Evolutionary conservation across 2,329 filamentous ascomycete species (phyloP).

Genomic region (Pseudogymnoascus sp.): DNA sequence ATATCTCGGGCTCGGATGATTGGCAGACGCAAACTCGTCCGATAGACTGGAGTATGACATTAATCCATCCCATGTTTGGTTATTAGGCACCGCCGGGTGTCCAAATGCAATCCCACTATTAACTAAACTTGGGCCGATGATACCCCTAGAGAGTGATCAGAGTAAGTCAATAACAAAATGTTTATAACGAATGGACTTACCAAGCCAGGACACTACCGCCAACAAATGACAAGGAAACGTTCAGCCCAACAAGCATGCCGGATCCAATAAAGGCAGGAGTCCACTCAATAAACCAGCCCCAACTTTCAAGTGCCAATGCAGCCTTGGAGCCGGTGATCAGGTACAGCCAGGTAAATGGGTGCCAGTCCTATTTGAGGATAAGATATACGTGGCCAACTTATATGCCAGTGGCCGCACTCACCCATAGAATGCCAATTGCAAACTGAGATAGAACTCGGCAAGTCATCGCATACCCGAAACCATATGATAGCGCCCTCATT

Average conservation of each 20-base stretch:
- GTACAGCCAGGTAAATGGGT: conserved; percentile 25
- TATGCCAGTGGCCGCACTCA: conserved; percentile 12
- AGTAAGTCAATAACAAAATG: too few relatives aligned
- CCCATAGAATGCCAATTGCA: conserved; percentile 36
- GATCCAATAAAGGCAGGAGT: conserved; percentile 11
- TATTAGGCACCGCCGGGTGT: not conserved
- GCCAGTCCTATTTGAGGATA: not conserved
- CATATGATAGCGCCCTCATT: conserved; percentile 32
- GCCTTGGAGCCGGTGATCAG: conserved; percentile 21
- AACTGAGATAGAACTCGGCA: conserved; percentile 37
- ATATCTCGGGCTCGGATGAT: not conserved
- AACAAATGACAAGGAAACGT: conserved; percentile 8
- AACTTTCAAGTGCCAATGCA: conserved; percentile 30
- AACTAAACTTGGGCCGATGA: conserved; percentile 3
- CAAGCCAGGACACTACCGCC: conserved; percentile 7
- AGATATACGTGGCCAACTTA: not conserved
- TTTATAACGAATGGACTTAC: not conserved
- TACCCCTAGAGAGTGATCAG: not conserved
- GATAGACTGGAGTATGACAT: conserved; percentile 4
- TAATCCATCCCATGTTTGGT: not conserved
- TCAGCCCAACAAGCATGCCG: conserved; percentile 11
- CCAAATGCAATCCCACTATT: conserved; percentile 7
- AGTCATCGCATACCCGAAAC: conserved; percentile 33
- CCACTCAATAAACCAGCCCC: conserved; percentile 37
- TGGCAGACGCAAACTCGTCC: not conserved